These are phyloP conservation scores for Polygonum maritimum DNA, from an alignment of 148 eudicot species.

Conservation along the genomic window DNA sequence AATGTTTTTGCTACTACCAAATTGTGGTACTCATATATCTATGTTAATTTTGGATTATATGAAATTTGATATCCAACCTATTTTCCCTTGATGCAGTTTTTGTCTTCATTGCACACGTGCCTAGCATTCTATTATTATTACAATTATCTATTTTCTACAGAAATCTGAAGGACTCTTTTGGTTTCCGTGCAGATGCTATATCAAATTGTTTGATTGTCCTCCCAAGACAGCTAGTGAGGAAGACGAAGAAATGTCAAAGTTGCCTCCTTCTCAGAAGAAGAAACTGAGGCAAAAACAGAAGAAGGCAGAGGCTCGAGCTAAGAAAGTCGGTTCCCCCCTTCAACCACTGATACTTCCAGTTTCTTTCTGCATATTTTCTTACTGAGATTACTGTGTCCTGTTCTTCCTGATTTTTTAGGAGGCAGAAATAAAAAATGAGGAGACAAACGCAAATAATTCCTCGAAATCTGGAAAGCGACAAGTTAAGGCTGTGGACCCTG, in stretches of 20 bases:
- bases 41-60: neutral
- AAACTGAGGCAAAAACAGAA: constrained; percentile 93
- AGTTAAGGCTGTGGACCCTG: constrained; percentile 80
- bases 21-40: neutral
- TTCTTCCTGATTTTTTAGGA: constrained; percentile 41
- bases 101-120: neutral
- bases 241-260: constrained; percentile 82
- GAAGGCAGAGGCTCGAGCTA: constrained; percentile 95
- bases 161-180: constrained; percentile 3
- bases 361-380: constrained; percentile 8
- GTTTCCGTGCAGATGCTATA: constrained; percentile 65
- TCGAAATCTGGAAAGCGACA: constrained; percentile 74
- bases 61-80: neutral
- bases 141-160: neutral
- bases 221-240: constrained; percentile 78
- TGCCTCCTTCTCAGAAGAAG: constrained; percentile 88
- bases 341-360: neutral
- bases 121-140: neutral
- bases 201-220: constrained; percentile 84
- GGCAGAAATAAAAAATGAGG: constrained; percentile 89
- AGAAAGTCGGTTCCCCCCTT: constrained; percentile 38
- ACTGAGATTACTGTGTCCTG: constrained; percentile 9
- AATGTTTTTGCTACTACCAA: neutral
- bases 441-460: constrained; percentile 44
- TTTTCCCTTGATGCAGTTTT: neutral